These are phyloP conservation scores for Backusella morwellensis DNA, from an alignment of 192 early-diverging fungal genomes.

Conservation along the genomic window DNA sequence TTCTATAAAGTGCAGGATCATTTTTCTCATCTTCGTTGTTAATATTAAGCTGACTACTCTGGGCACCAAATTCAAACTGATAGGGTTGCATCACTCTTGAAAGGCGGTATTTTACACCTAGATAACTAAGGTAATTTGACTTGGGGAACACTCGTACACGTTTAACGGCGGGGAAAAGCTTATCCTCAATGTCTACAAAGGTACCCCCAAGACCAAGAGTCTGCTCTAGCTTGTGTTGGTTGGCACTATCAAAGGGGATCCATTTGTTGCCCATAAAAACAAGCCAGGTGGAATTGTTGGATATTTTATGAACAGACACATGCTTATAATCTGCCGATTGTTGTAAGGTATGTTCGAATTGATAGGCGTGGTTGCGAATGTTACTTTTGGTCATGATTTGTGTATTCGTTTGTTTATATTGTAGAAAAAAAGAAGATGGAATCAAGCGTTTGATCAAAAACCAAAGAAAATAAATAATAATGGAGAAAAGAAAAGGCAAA, in stretches of 20 bases:
- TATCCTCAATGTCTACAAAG: constrained; percentile 31
- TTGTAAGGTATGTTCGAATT: constrained; percentile 22
- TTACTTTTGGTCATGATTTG: constrained; percentile 8
- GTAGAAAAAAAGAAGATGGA: background rate
- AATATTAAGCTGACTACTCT: background rate
- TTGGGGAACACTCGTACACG: constrained; percentile 31
- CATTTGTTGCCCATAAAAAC: constrained; percentile 21
- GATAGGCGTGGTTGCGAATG: constrained; percentile 24
- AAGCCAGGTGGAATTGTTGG: constrained; percentile 24
- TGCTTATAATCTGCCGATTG: constrained; percentile 9
- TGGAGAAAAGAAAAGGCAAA: background rate
- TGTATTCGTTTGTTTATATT: background rate
- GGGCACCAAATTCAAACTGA: constrained; percentile 7
- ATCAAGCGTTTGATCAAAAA: background rate
- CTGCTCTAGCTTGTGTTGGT: constrained; percentile 30
- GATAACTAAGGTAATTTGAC: constrained; percentile 29
- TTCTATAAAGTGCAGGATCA: background rate
- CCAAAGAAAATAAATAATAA: background rate
- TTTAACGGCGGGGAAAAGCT: constrained; percentile 26
- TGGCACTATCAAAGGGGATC: constrained; percentile 21
- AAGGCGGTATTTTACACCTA: constrained; percentile 30
- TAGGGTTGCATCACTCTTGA: constrained; percentile 25
- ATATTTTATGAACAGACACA: constrained; percentile 15
- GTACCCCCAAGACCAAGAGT: constrained; percentile 26
- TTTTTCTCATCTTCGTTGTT: background rate